Conservation (phyloP, 805 yeast species). For the Helenozyma baotianmanensis region DNA sequence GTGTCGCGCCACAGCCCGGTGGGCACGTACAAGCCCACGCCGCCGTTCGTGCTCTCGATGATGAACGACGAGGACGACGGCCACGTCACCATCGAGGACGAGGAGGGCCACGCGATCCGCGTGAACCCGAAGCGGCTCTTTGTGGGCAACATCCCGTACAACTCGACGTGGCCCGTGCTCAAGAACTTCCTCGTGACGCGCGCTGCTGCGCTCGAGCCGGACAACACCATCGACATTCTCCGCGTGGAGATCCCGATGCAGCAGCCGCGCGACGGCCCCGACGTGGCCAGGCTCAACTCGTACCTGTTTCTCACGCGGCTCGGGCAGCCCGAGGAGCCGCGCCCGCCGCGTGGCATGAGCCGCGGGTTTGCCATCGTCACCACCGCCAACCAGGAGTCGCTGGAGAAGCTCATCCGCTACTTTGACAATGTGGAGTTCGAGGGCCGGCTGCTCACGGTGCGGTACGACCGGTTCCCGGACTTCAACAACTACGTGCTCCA, state of each 20-base stretch:
- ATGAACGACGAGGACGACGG: constrained; percentile 12
- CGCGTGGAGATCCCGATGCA: constrained; percentile 39
- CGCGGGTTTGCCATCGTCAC: constrained; percentile 67
- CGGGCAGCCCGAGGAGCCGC: neutral
- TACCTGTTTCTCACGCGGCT: neutral
- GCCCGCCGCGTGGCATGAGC: constrained; percentile 8
- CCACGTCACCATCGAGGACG: constrained; percentile 16
- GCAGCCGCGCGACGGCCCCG: constrained; percentile 1
- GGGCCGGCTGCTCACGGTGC: constrained; percentile 57
- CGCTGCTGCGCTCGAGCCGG: constrained; percentile 25
- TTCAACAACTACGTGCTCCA: constrained; percentile 22
- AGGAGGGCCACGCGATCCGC: constrained; percentile 25
- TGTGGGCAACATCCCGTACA: constrained; percentile 54
- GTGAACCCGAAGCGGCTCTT: constrained; percentile 45
- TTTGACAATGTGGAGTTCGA: constrained; percentile 53
- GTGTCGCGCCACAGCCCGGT: neutral
- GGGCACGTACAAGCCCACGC: constrained; percentile 13
- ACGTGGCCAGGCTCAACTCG: constrained; percentile 1
- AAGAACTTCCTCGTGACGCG: constrained; percentile 23
- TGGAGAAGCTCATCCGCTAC: constrained; percentile 43
- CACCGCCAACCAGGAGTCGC: constrained; percentile 43
- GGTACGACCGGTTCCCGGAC: constrained; percentile 54
- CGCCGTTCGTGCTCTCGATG: constrained; percentile 26
- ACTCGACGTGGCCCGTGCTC: constrained; percentile 34
- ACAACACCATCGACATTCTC: constrained; percentile 21